These are phyloP conservation scores for Marasmius tenuissimus DNA, from an alignment of 1,284 basidiomycete species.

Conservation along the genomic window DNA sequence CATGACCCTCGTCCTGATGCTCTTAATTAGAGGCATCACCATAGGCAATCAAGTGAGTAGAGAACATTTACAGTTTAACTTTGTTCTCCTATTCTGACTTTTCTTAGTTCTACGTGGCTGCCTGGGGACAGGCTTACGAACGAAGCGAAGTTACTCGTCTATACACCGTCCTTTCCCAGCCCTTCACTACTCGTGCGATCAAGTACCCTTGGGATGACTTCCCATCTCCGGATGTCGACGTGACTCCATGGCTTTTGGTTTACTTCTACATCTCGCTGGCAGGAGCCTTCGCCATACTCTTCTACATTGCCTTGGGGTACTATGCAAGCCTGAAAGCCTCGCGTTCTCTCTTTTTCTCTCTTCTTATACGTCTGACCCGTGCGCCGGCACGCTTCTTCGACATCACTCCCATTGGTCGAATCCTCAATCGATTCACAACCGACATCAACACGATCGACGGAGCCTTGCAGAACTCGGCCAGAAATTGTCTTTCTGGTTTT, in stretches of 20 bases:
- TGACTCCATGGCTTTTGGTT: slow-evolving; percentile 65
- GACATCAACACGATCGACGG: slow-evolving; percentile 76
- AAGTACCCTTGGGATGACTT: slow-evolving; percentile 44
- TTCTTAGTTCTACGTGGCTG: slow-evolving; percentile 57
- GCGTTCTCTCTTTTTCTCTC: slow-evolving; percentile 52
- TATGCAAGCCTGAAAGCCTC: slow-evolving; percentile 68
- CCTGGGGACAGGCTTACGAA: slow-evolving; percentile 67
- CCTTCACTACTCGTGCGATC: slow-evolving; percentile 19
- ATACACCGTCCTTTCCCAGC: slow-evolving; percentile 18
- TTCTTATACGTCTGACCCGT: slow-evolving; percentile 54
- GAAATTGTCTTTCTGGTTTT: slow-evolving; percentile 54
- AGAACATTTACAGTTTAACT: not conserved
- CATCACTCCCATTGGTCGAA: slow-evolving; percentile 68
- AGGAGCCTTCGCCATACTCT: slow-evolving; percentile 52
- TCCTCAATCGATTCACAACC: slow-evolving; percentile 79
- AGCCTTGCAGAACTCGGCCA: slow-evolving; percentile 57
- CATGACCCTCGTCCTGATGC: slow-evolving; percentile 50
- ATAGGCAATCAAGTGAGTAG: slow-evolving; percentile 55
- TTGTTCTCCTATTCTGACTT: not conserved
- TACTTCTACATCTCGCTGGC: slow-evolving; percentile 61
- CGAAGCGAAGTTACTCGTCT: slow-evolving; percentile 14
- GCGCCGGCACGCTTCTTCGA: slow-evolving; percentile 72
- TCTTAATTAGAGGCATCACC: slow-evolving; percentile 56
- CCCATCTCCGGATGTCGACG: slow-evolving; percentile 56
- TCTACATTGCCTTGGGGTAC: slow-evolving; percentile 63